Base-by-base conservation (phyloP, 1,139 yeast species). In the Debaryomyces fabryi region DNA sequence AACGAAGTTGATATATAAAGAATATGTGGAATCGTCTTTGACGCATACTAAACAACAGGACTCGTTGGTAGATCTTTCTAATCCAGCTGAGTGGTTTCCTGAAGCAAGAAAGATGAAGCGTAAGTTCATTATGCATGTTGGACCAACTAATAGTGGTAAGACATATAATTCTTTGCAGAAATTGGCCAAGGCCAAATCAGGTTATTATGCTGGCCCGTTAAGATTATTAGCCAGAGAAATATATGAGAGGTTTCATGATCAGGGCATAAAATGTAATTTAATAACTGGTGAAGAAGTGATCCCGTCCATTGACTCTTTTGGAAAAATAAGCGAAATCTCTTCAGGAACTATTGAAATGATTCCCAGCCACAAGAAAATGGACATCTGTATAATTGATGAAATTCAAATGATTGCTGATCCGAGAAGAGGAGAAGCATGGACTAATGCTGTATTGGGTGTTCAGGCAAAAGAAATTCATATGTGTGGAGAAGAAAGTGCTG, bases 101-200 rank as follows among this genome's bases (percentile, higher is more conserved):
- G 82, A 78, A 44, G 96, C 99, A 0, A 74, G 99, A 39, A 82
- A 85, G 53, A 75, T 91, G 73, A 85, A 83, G 54, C 74, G 99
- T 37, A 86, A 86, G 49, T 78, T 93, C 40, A 78, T 86, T 18
- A 80, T 95, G 83, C 99, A 93, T 64, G 90, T 93, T 16, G 99
- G 99, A 0, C 99, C 99, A 0, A 93, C 99, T 0, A 93, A 93
- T 64, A 85, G 95, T 57, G 99, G 99, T n/a, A 93, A 93, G 61
- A 93, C 99, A 0, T 88, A 88, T 62, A 79, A 82, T 44, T 96
- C 98, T 0, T 70, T 93, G 39, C 78, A 86, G 58, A 78, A 83
- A 47, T 73, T 93, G 40, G 83, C 83, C 55, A 59, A 67, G n/a
- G 83, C 92, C 8, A 75, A 81, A 36, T 78, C 85, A n/a, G 99